Evolutionary conservation across 2,329 filamentous ascomycete species (phyloP), one percentile per base, ranked within the genome.

Genomic region (Rhexocercosporidium sp.): DNA sequence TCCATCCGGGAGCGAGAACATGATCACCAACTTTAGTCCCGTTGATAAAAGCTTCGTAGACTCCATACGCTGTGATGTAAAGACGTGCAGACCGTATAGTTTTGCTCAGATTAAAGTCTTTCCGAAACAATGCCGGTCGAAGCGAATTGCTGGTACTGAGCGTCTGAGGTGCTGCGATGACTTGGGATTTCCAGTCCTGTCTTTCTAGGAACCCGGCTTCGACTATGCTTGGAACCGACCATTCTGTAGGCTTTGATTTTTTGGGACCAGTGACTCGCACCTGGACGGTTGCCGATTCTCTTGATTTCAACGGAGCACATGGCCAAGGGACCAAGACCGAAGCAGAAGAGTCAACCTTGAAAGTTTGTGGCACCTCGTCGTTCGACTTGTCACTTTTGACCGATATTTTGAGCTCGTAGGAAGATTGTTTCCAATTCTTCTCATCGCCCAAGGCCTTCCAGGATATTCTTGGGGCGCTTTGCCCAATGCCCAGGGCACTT

Each of bases 281-380:
- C 18, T 76, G 70, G 5, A 80, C 71, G 22, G 47, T 65, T 4
- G 74, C 76, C 9, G 64, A 57, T 59, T 79, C 76, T 12, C 76
- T 68, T 16, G 73, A 76, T 16, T 65, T 61, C 4, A 79, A 69
- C 12, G 76, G 69, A 25, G 70, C 62, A 3, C 77, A 78, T 0
- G 82, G 82, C 83, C 83, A 85, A 0, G 80, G 79, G 0, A 83
- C 78, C 1, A 81, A 77, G 3, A 82, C 70, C 0, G 82, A 84
- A 0, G 74, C 70, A 7, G 64, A 46, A 31, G 68, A 69, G 3
- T 62, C n/a, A 7, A 72, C 56, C 18, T 34, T 51, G 47, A 67
- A 71, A 1, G 16, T 57, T 18, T 67, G 39, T 7, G 53, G 12
- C n/a, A n/a, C 37, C 31, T 60, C 41, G 27, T 1, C 9, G 7